Evolutionary conservation across 2,329 filamentous ascomycete genomes (phyloP).

Genomic region (Hymenoscyphus fraxineus): DNA sequence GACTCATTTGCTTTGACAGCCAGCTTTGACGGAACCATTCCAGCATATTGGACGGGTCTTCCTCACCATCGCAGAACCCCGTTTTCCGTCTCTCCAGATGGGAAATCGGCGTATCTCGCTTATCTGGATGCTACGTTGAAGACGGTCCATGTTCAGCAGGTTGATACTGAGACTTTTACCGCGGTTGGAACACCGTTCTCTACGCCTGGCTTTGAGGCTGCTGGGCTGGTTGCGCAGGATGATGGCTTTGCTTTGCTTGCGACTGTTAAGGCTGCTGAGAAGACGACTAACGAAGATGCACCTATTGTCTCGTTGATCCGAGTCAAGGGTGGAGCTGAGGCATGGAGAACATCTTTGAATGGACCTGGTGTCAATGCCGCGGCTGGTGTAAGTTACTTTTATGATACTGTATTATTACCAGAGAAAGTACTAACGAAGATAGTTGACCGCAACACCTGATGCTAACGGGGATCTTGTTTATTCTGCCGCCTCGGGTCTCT

Average conservation of each 20-base stretch:
- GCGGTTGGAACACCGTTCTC: constrained; percentile 50
- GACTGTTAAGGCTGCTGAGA: constrained; percentile 47
- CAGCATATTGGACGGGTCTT: constrained; percentile 58
- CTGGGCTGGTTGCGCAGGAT: constrained; percentile 57
- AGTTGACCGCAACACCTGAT: constrained; percentile 51
- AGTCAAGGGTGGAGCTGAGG: constrained; percentile 51
- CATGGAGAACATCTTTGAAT: constrained; percentile 57
- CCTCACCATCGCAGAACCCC: constrained; percentile 60
- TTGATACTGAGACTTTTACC: constrained; percentile 52
- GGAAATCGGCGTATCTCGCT: constrained; percentile 55
- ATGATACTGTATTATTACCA: background rate
- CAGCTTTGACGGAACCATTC: constrained; percentile 54
- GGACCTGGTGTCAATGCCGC: constrained; percentile 49
- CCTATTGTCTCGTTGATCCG: constrained; percentile 58
- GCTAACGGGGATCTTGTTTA: constrained; percentile 61
- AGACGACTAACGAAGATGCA: constrained; percentile 43
- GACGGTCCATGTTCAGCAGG: constrained; percentile 54
- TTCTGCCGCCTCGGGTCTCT: constrained; percentile 51
- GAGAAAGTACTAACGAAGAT: constrained; percentile 27
- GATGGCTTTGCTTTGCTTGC: constrained; percentile 62
- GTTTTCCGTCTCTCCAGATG: constrained; percentile 59
- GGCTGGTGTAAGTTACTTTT: constrained; percentile 13
- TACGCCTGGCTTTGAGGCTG: constrained; percentile 53
- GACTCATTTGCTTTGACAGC: constrained; percentile 46
- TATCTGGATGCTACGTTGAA: constrained; percentile 55